Percentiles rank a stretch among this genome's conserved stretches.
These are phyloP conservation scores for Calonectria pseudoreteaudii DNA, from an alignment of 2,329 filamentous ascomycete genomes.

Conservation along the genomic window DNA sequence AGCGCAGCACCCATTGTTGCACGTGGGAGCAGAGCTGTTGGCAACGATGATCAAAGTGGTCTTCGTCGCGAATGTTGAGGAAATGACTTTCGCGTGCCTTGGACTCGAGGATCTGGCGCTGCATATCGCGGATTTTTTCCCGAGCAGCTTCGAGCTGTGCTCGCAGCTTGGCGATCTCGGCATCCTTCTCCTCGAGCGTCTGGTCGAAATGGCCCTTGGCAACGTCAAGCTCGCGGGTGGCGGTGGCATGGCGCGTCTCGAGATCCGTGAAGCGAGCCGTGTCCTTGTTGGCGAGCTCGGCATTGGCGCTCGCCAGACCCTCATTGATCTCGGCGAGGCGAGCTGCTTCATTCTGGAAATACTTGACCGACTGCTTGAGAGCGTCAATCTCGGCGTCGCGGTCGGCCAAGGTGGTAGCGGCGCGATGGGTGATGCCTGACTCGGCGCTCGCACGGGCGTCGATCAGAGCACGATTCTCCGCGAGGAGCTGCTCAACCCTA, in stretches of 20 bases:
- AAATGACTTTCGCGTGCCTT: slow-evolving; percentile 77
- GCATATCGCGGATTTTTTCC: slow-evolving; percentile 66
- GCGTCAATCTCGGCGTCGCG: slow-evolving; percentile 89
- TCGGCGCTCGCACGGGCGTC: slow-evolving; percentile 80
- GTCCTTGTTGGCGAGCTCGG: slow-evolving; percentile 80
- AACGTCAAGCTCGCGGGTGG: slow-evolving; percentile 76
- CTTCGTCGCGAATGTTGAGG: slow-evolving; percentile 85
- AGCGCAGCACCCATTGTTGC: slow-evolving; percentile 96
- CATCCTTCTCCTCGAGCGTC: slow-evolving; percentile 83
- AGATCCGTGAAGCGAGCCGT: slow-evolving; percentile 77
- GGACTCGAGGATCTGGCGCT: slow-evolving; percentile 66
- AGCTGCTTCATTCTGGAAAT: slow-evolving; percentile 83
- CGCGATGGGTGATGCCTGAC: slow-evolving; percentile 71
- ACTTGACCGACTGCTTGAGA: slow-evolving; percentile 81
- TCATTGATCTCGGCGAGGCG: slow-evolving; percentile 87
- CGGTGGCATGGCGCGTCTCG: slow-evolving; percentile 73
- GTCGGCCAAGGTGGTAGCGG: slow-evolving; percentile 79
- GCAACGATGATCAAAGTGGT: slow-evolving; percentile 94
- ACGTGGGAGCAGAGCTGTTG: slow-evolving; percentile 96
- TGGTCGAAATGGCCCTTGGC: slow-evolving; percentile 72
- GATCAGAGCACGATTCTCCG: slow-evolving; percentile 84
- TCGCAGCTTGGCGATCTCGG: slow-evolving; percentile 82
- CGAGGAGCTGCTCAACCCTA: slow-evolving; percentile 83
- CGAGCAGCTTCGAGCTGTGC: slow-evolving; percentile 81
- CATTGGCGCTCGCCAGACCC: slow-evolving; percentile 81